These are phyloP conservation scores for Kwoniella dejecticola DNA, from an alignment of 768 basidiomycete genomes.

Conservation along the genomic window DNA sequence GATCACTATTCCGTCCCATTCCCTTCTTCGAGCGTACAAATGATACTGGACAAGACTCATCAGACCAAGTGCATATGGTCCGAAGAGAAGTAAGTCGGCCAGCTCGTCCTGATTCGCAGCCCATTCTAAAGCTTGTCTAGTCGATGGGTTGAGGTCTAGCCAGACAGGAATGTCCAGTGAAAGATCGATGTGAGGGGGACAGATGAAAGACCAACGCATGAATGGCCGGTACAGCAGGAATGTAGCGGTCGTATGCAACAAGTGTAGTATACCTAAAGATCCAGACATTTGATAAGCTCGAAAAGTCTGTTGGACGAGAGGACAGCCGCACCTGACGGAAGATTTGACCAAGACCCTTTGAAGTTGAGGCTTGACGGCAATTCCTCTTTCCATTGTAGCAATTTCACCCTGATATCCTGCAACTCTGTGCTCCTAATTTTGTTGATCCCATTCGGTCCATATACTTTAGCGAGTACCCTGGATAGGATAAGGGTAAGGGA, in stretches of 20 bases:
- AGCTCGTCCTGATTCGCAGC: constrained; percentile 27
- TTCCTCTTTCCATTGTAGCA: constrained; percentile 10
- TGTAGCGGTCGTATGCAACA: constrained; percentile 9
- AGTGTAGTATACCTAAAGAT: constrained; percentile 21
- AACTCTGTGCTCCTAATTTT: constrained; percentile 14
- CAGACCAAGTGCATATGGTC: constrained; percentile 21
- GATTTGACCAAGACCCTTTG: constrained; percentile 10
- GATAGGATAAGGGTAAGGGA: constrained; percentile 7
- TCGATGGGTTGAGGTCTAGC: constrained; percentile 10
- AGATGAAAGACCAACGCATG: constrained; percentile 30
- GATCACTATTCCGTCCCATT: constrained; percentile 26
- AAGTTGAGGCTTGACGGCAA: constrained; percentile 8
- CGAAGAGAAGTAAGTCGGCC: constrained; percentile 13
- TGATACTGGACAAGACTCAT: constrained; percentile 24
- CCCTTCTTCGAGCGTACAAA: constrained; percentile 23
- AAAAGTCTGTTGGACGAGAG: background rate
- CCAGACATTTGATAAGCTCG: background rate
- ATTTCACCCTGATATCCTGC: constrained; percentile 6
- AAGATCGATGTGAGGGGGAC: constrained; percentile 19
- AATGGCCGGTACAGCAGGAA: constrained; percentile 28
- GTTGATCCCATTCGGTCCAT: constrained; percentile 21
- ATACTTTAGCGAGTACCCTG: constrained; percentile 6
- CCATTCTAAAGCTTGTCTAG: constrained; percentile 25
- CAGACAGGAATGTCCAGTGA: constrained; percentile 21
- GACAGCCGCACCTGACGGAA: constrained; percentile 10